These are phyloP conservation scores for Fusarium foetens DNA, from an alignment of 2,329 filamentous ascomycete species.

Conservation along the genomic window DNA sequence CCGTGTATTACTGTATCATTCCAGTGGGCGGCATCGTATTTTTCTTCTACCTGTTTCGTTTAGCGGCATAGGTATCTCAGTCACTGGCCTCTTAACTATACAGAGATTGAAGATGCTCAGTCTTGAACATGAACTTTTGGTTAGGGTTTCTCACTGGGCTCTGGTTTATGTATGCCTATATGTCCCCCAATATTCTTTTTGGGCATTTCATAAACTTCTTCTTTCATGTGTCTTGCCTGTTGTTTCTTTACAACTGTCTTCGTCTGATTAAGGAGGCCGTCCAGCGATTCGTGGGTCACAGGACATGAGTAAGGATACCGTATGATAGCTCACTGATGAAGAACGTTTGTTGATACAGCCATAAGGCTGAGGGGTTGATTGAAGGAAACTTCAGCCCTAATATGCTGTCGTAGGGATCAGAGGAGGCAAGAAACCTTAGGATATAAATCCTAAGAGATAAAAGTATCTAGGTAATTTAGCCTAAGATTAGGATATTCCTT, in stretches of 20 bases:
- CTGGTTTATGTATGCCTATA: background rate
- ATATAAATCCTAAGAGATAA: accelerated
- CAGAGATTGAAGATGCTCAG: accelerated
- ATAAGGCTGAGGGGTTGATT: accelerated
- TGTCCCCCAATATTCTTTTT: background rate
- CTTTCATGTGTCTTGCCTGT: background rate
- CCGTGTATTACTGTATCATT: background rate
- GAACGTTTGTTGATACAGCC: background rate
- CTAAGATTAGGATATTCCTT: background rate
- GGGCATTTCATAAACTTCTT: background rate
- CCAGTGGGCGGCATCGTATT: background rate
- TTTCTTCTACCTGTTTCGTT: background rate
- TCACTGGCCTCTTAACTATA: accelerated
- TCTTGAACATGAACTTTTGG: background rate
- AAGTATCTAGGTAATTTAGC: background rate
- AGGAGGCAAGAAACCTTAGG: accelerated
- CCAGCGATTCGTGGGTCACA: accelerated
- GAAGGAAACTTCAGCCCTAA: accelerated
- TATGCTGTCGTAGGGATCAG: accelerated
- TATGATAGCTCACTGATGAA: accelerated
- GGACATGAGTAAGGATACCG: background rate
- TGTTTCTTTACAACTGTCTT: background rate
- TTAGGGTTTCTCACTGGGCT: background rate
- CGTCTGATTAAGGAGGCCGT: background rate
- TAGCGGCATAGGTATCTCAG: accelerated